Evolutionary conservation across 257 asterid species (phyloP).

Genomic region (Echites panduratus): DNA sequence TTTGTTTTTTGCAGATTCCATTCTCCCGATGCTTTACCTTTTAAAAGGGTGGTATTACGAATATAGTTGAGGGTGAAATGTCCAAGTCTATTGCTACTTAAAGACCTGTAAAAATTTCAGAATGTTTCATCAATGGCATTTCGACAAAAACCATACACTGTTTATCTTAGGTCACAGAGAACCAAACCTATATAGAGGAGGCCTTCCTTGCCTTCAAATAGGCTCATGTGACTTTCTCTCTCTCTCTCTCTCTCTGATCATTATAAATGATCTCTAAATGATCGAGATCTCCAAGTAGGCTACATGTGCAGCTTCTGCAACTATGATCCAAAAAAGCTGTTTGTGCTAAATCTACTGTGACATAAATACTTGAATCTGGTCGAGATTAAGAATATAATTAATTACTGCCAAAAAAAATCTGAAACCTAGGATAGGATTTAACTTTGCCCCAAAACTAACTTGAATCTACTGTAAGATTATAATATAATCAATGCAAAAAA

Average conservation of each 20-base stretch:
- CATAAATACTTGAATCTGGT: no score
- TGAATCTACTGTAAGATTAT: no score
- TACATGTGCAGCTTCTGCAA: slow-evolving; percentile 16
- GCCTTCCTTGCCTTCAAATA: not conserved
- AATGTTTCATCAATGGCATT: not conserved
- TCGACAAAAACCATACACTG: not conserved
- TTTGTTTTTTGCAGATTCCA: not conserved
- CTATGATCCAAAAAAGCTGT: slow-evolving; percentile 3
- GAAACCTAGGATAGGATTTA: no score
- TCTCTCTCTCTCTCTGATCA: not conserved
- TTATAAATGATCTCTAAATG: not conserved
- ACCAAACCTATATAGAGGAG: slow-evolving; percentile 1
- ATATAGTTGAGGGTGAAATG: not conserved
- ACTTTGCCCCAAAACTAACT: no score
- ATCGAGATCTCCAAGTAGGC: no score
- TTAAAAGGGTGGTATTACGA: not conserved
- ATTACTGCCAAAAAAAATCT: no score
- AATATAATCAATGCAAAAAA: not conserved
- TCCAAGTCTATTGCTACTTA: not conserved
- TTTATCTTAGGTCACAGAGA: not conserved
- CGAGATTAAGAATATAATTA: no score
- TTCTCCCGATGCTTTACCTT: not conserved
- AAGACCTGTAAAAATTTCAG: not conserved
- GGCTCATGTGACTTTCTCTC: slow-evolving; percentile 14
- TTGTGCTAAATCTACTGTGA: not conserved